phyloP scores from a whole-genome alignment of 768 basidiomycete species.

The Paxillus ammoniavirescens region DNA sequence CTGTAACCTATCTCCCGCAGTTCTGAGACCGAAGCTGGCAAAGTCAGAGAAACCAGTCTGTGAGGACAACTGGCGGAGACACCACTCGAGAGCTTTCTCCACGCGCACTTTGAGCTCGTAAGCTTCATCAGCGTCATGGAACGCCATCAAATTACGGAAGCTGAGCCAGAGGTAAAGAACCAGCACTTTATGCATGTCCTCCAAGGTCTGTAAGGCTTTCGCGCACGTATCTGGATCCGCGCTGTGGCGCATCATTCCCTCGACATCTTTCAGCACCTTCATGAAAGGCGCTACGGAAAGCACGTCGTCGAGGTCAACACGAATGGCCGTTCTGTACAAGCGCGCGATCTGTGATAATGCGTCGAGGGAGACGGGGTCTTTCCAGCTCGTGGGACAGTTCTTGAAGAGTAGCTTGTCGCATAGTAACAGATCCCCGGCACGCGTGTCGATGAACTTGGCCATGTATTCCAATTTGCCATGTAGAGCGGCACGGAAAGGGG shows the following conservation, averaged over 20 bases:
- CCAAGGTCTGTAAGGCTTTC: slow-evolving; percentile 42
- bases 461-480: slow-evolving; percentile 24
- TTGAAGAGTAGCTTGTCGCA: slow-evolving; percentile 45
- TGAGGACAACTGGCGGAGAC: slow-evolving; percentile 42
- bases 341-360: slow-evolving; percentile 17
- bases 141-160: slow-evolving; percentile 67
- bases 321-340: slow-evolving; percentile 35
- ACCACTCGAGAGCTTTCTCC: slow-evolving; percentile 69
- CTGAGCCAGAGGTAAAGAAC: slow-evolving; percentile 85
- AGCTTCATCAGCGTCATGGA: slow-evolving; percentile 53
- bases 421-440: slow-evolving; percentile 37
- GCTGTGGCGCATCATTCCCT: slow-evolving; percentile 20
- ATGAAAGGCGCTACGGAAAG: slow-evolving; percentile 22
- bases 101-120: slow-evolving; percentile 54
- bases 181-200: slow-evolving; percentile 73
- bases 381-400: slow-evolving; percentile 55
- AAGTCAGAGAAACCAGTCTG: background rate
- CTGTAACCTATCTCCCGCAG: slow-evolving; percentile 9
- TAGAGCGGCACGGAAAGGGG: slow-evolving; percentile 40
- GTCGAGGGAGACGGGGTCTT: slow-evolving; percentile 20
- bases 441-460: slow-evolving; percentile 44
- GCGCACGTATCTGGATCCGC: slow-evolving; percentile 4
- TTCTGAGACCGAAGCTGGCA: background rate
- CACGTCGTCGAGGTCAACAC: slow-evolving; percentile 21
- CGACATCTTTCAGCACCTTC: slow-evolving; percentile 18